Base-by-base conservation (phyloP, 2,329 filamentous ascomycete genomes). In the Clarireedia homoeocarpa region DNA sequence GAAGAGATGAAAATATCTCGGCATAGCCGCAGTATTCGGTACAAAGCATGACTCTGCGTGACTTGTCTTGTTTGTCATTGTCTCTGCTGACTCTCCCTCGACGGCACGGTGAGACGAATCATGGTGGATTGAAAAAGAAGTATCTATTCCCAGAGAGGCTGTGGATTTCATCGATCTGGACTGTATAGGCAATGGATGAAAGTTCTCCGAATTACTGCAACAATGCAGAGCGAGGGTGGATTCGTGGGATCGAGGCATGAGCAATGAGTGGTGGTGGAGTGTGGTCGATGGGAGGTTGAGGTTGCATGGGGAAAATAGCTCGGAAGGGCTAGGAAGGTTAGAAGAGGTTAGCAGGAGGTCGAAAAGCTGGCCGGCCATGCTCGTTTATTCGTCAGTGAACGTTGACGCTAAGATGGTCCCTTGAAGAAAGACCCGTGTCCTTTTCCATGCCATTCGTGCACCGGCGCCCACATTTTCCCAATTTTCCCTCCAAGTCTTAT, bases 61-160 rank as follows among this genome's bases (percentile, higher is more conserved):
- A 34, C 30, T 12, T 34, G 30, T 34, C 10, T 34, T 34, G 20
- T 20, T 20, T 20, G 20, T 20, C 20, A 20, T 20, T 20, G 30
- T 34, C 30, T 34, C 30, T 12, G 30, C 30, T 34, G 30, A 34
- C 30, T 34, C 10, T 53, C 17, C 36, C 24, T 47, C 26, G 51
- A 34, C 27, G 39, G 44, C 42, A 26, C 7, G 5, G 51, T 27
- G 39, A 53, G 51, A 53, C 51, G 40, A 48, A 48, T 48, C 40
- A 48, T 39, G 30, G 34, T 20, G 20, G 20, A 20, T 20, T 20
- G 20, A 20, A 20, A 20, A 20, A 40, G 10, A 40, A 14, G 15
- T 34, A 30, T 53, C 51, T 53, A 53, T 53, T 53, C 34, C 44
- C 45, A 53, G 44, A 48, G 51, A 53, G 51, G 51, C 51, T 53